Evolutionary conservation across 202 grass and related monocot species (phyloP), one percentile per base, ranked within the genome.

Genomic region (Digitaria exilis): DNA sequence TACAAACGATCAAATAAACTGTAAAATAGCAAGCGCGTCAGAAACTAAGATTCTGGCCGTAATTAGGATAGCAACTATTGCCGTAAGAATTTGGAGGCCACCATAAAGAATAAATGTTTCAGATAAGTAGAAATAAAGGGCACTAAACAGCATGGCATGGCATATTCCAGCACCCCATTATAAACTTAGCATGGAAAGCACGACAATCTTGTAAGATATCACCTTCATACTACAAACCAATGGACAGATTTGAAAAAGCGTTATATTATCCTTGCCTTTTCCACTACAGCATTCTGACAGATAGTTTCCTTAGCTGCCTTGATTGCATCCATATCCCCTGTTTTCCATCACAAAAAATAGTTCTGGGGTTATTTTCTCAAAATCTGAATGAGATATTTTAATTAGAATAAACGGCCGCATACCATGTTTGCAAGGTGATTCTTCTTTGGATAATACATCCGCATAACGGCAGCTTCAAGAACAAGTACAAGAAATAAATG

Each of bases 401-500:
- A 24, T 14, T 31, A 66, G 49, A 21, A 78, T 29, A 17, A 48
- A 31, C 14, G 49, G 1, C 25, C 0, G 62, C 44, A 17, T n/a
- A 79, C 76, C 60, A 65, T 66, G 19, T 79, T 66, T 42, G 19
- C 8, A 19, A 50, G 29, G 59, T 34, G 21, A 22, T 6, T 32
- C 52, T 56, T 76, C 34, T 35, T 22, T 21, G 7, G 76, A 22
- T 21, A 78, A 48, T 22, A 14, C 26, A 32, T 14, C 5, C 16
- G 15, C 58, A 34, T 64, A 65, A 10, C 8, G 29, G 44, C 12
- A 3, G 42, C 76, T 78, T 78, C 43, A 65, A 21, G 13, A 64
- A 78, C 42, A 76, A 76, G 19, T 50, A 48, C 18, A 78, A 50
- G 9, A 78, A 78, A 64, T n/a, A n/a, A n/a, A n/a, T n/a, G n/a